Conservation (phyloP, 2,329 filamentous ascomycete genomes). For the Phialophora tarda region DNA sequence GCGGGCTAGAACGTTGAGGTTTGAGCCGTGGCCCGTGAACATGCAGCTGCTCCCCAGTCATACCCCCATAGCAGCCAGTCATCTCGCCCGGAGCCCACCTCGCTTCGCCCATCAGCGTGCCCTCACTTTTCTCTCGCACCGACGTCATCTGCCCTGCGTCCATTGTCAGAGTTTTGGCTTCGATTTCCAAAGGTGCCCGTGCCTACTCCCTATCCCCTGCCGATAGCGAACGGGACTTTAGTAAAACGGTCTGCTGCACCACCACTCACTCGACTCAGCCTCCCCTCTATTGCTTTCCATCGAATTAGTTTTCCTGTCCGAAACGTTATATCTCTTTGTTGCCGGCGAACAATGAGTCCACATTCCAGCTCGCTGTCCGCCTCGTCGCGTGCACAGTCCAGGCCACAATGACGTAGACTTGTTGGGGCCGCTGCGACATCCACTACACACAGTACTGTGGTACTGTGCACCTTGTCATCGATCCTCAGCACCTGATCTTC, state of each 20-base stretch:
- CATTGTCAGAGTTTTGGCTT: slow-evolving; percentile 13
- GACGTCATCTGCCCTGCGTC: slow-evolving; percentile 22
- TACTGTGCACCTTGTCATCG: slow-evolving; percentile 8
- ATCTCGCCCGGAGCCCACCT: not conserved
- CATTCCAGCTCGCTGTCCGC: slow-evolving; percentile 17
- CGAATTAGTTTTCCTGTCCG: slow-evolving; percentile 7
- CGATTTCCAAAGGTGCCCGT: slow-evolving; percentile 7
- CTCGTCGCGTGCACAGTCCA: slow-evolving; percentile 34
- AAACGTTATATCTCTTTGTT: slow-evolving; percentile 20
- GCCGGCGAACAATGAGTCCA: slow-evolving; percentile 22
- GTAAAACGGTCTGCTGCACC: slow-evolving; percentile 4
- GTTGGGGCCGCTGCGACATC: slow-evolving; percentile 11
- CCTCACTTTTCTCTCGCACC: slow-evolving; percentile 3
- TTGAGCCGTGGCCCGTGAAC: not conserved
- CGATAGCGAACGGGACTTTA: slow-evolving; percentile 11
- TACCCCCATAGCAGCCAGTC: not conserved
- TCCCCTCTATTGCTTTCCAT: slow-evolving; percentile 4
- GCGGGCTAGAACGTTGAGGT: slow-evolving; percentile 1
- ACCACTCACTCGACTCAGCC: slow-evolving; percentile 3
- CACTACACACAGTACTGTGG: not conserved
- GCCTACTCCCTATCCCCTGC: slow-evolving; percentile 8
- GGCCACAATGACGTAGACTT: slow-evolving; percentile 33
- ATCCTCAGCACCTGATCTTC: slow-evolving; percentile 9
- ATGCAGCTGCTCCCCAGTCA: not conserved
- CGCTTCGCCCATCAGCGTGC: slow-evolving; percentile 1